Base-by-base conservation (phyloP, 352 stramenopile species). In the Phytophthora agathidicida region DNA sequence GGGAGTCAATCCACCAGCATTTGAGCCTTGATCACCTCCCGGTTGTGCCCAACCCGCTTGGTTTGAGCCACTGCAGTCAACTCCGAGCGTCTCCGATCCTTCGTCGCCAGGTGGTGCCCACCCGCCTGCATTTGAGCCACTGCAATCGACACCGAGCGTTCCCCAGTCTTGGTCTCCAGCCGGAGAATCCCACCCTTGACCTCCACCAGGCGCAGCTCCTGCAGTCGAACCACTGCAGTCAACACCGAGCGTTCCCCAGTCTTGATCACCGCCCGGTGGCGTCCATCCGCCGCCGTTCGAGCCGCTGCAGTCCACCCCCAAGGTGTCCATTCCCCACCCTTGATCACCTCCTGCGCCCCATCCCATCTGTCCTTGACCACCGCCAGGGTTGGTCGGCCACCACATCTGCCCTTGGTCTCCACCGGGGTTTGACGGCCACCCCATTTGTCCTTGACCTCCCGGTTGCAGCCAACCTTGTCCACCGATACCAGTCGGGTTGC, bases 391-490 rank as follows among this genome's bases (percentile, higher is more conserved):
- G n/a, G n/a, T n/a, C n/a, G n/a, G n/a, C n/a, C n/a, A n/a, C n/a
- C n/a, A n/a, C n/a, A n/a, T n/a, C n/a, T n/a, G n/a, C n/a, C n/a
- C n/a, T n/a, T n/a, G n/a, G n/a, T n/a, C 13, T 26, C 20, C 35
- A 23, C 35, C 35, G 7, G 35, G 5, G 8, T 16, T 42, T 26
- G 35, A 42, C 4, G 35, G 35, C 35, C 37, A 59, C 7, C 30
- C 38, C n/a, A 27, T 30, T 38, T 58, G 38, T 8, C 46, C 46
- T 45, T 33, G 14, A 20, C 13, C 46, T 19, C 5, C 36, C 4
- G 22, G 41, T 22, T 41, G 37, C 1, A 39, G 16, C 50, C 50
- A 58, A 14, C 41, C 33, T 33, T 46, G 51, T n/a, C n/a, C n/a
- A n/a, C n/a, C 7, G 3, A 7, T 35, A n/a, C n/a, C n/a, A n/a